phyloP scores from a whole-genome alignment of 2,329 filamentous ascomycete genomes.

The Fusarium incarnatum region DNA sequence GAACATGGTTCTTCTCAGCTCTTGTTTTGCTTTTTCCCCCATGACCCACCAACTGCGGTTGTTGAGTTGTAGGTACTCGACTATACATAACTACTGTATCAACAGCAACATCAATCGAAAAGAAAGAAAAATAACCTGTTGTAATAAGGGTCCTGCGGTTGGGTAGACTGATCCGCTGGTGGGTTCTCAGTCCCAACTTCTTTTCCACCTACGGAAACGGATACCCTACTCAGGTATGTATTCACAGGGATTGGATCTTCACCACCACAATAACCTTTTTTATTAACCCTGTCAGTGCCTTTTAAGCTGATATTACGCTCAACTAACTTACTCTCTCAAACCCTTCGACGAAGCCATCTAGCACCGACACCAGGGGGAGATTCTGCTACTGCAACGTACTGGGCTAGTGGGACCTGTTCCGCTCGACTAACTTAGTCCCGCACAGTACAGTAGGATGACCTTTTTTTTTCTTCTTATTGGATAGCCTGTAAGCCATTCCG shows the following conservation, averaged over 20 bases:
- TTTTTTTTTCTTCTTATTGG: constrained; percentile 27
- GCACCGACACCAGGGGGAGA: constrained; percentile 21
- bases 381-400: neutral
- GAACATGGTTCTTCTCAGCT: constrained; percentile 12
- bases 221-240: neutral
- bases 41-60: constrained; percentile 5
- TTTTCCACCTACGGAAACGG: neutral
- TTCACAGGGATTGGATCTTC: constrained; percentile 14
- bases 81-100: neutral
- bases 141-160: constrained; percentile 45
- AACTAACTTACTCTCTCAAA: neutral
- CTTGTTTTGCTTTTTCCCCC: constrained; percentile 10
- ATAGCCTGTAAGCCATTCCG: constrained; percentile 27
- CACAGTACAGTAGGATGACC: constrained; percentile 11
- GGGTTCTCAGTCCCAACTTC: neutral
- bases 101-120: neutral
- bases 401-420: constrained; percentile 24
- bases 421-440: constrained; percentile 7
- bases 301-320: neutral
- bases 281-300: neutral
- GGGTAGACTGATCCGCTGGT: constrained; percentile 28
- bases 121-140: constrained; percentile 23
- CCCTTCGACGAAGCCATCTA: constrained; percentile 17
- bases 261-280: constrained; percentile 19
- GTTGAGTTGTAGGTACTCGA: neutral